These are phyloP conservation scores for Fragaria vesca DNA, from an alignment of 306 rosid genomes.

Conservation along the genomic window DNA sequence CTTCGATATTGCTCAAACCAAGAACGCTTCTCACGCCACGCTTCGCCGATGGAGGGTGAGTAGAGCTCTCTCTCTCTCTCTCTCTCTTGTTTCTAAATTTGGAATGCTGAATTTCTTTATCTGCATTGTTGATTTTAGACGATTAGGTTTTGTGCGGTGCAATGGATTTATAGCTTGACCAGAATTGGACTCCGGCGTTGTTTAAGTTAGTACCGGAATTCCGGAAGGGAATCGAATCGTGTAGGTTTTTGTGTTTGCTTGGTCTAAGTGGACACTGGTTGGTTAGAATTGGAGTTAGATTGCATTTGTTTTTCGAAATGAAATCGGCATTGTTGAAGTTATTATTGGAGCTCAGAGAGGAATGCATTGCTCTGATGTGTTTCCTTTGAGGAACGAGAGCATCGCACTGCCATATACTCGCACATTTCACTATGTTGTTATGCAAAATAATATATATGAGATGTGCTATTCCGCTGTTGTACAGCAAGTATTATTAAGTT, in stretches of 20 bases:
- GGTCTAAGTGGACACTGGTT: neutral
- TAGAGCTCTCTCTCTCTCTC: neutral
- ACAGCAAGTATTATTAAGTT: neutral
- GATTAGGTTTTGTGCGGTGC: neutral
- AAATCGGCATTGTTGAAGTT: neutral
- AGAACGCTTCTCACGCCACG: conserved; percentile 65
- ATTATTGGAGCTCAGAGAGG: neutral
- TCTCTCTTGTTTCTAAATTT: neutral
- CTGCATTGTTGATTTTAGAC: neutral
- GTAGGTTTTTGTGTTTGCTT: neutral
- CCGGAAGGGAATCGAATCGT: neutral
- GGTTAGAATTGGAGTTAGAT: neutral
- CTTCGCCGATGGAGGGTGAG: conserved; percentile 81
- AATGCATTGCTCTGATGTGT: neutral
- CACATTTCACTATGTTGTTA: neutral
- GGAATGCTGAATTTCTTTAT: neutral
- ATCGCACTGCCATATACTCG: neutral
- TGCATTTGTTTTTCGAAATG: neutral
- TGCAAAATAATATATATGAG: neutral
- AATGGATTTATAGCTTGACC: neutral
- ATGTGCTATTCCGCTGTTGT: neutral
- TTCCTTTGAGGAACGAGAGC: neutral
- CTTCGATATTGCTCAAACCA: conserved; percentile 67
- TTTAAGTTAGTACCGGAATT: neutral
- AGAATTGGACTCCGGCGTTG: neutral